phyloP scores from a whole-genome alignment of 2,329 filamentous ascomycete genomes.

The Knufia petricola region DNA sequence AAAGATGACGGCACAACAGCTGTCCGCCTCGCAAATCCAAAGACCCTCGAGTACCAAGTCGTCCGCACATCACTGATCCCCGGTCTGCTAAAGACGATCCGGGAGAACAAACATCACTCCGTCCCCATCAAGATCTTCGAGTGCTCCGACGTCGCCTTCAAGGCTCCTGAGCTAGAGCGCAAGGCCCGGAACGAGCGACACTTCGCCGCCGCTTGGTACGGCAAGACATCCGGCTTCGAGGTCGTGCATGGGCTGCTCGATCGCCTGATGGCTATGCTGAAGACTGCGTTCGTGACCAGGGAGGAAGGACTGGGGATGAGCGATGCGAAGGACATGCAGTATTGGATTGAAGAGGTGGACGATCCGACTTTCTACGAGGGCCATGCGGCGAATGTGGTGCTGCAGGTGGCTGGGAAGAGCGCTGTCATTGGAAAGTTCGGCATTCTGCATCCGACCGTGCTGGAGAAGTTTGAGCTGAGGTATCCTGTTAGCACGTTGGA shows the following conservation, averaged over 20 bases:
- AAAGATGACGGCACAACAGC: conserved; percentile 76
- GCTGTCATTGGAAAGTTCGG: conserved; percentile 79
- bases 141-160: conserved; percentile 82
- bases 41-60: conserved; percentile 87
- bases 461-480: conserved; percentile 88
- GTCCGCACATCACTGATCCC: conserved; percentile 79
- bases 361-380: conserved; percentile 87
- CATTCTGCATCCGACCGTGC: conserved; percentile 82
- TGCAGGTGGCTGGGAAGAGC: conserved; percentile 64
- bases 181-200: conserved; percentile 87
- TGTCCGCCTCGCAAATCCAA: conserved; percentile 80
- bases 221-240: conserved; percentile 90
- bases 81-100: conserved; percentile 83
- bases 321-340: conserved; percentile 54
- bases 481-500: conserved; percentile 91
- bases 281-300: conserved; percentile 65
- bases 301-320: conserved; percentile 58
- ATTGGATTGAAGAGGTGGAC: conserved; percentile 91
- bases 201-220: conserved; percentile 93
- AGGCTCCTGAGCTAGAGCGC: conserved; percentile 70
- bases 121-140: conserved; percentile 91
- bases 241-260: conserved; percentile 90
- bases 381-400: conserved; percentile 74
- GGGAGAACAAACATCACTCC: conserved; percentile 81
- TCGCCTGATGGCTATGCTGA: conserved; percentile 84